These are phyloP conservation scores for Calonectria pseudoturangicola DNA, from an alignment of 2,329 filamentous ascomycete genomes.

Conservation along the genomic window DNA sequence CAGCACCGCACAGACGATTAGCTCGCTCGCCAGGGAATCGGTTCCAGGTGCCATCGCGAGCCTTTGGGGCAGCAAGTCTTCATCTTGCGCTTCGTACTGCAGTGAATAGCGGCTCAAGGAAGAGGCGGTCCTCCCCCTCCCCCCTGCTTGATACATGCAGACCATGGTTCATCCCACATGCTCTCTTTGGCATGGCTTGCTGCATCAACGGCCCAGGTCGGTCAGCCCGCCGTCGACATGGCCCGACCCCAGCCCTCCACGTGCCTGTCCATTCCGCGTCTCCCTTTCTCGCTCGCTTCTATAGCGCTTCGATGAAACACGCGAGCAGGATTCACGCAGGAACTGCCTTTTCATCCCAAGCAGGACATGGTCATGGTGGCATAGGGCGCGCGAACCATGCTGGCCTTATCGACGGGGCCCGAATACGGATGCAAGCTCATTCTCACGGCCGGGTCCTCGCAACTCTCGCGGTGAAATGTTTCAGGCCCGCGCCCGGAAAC, in stretches of 20 bases:
- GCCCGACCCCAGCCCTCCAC: conserved; percentile 49
- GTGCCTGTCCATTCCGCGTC: conserved; percentile 34
- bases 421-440: conserved; percentile 27
- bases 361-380: background rate
- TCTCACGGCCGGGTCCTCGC: conserved; percentile 2
- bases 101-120: background rate
- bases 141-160: conserved; percentile 40
- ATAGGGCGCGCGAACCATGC: background rate
- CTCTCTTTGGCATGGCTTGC: conserved; percentile 52
- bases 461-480: conserved; percentile 13
- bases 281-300: conserved; percentile 20
- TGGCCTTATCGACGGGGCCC: background rate
- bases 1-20: conserved; percentile 9
- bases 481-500: background rate
- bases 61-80: conserved; percentile 3
- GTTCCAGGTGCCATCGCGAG: conserved; percentile 10
- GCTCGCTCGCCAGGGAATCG: conserved; percentile 1
- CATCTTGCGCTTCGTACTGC: background rate
- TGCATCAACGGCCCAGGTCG: conserved; percentile 43
- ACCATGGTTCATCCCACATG: conserved; percentile 52
- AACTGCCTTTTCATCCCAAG: conserved; percentile 12
- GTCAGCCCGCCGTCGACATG: conserved; percentile 40
- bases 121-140: background rate
- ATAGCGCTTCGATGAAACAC: conserved; percentile 26
- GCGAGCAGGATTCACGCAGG: conserved; percentile 20